These are phyloP conservation scores for Geosiphon pyriformis DNA, from an alignment of 192 early-diverging fungal species.

Conservation along the genomic window DNA sequence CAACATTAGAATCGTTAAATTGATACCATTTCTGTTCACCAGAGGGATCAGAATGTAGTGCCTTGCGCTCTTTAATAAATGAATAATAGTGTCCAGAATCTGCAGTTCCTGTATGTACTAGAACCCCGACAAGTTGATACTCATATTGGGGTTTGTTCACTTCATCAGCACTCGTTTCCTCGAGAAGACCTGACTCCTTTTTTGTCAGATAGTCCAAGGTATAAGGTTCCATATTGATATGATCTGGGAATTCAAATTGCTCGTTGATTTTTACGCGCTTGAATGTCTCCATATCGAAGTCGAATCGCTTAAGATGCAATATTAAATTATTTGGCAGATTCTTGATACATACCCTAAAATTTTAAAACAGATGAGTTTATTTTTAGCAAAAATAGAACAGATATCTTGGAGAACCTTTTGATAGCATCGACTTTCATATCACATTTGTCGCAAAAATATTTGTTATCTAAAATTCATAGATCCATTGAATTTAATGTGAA, in stretches of 20 bases:
- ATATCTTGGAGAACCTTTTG: conserved; percentile 32
- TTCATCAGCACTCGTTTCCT: conserved; percentile 17
- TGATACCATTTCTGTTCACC: conserved; percentile 39
- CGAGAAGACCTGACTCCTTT: conserved; percentile 36
- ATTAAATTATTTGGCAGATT: conserved; percentile 52
- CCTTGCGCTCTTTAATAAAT: conserved; percentile 39
- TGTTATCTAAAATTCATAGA: conserved; percentile 33
- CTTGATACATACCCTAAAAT: conserved; percentile 44
- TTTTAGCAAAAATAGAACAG: background rate
- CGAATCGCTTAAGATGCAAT: conserved; percentile 61
- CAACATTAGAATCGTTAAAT: conserved; percentile 50
- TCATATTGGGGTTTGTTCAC: conserved; percentile 29
- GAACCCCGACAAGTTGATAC: conserved; percentile 49
- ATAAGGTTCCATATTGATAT: conserved; percentile 53
- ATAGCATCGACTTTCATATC: conserved; percentile 54
- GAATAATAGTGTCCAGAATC: conserved; percentile 57
- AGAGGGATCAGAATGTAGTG: background rate
- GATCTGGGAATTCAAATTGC: conserved; percentile 49
- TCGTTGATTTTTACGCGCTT: conserved; percentile 56
- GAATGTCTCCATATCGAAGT: conserved; percentile 53
- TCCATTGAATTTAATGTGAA: background rate
- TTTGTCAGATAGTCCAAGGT: conserved; percentile 38
- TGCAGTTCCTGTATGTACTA: conserved; percentile 55
- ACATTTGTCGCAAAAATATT: conserved; percentile 48
- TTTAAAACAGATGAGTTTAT: conserved; percentile 4